Evolutionary conservation across 345 rosid genomes (phyloP), one percentile per base, ranked within the genome.

Genomic region (Cardamine chenopodiifolia): DNA sequence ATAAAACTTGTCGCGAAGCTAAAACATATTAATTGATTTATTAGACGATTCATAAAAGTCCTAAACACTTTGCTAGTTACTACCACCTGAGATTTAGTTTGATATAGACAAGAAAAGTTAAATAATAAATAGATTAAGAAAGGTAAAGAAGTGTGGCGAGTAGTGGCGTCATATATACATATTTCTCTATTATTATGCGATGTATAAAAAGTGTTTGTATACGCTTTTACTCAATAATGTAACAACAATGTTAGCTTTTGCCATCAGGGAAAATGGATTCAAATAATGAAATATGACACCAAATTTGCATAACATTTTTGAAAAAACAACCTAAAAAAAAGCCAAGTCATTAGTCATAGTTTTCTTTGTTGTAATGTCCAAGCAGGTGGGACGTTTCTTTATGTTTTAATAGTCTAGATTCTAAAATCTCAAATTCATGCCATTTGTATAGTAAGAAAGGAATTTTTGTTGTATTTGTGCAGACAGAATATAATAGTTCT

Each of bases 381-480:
- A 20, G 67, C n/a, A 22, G 49, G 45, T 75, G 39, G 49, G 42
- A 59, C 48, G 37, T 70, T 62, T 62, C 57, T 76, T 62, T 47
- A 31, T 61, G 74, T 68, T 61, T 59, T 28, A 13, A 31, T 52
- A 49, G 5, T 67, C 50, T 31, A 31, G 9, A 31, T 31, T 31
- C 34, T 62, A 20, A 52, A 62, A 76, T 44, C 50, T 32, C 50
- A 55, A 42, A 63, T 55, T n/a, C 19, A 59, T 70, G 80, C 35
- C 59, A 31, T 62, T 70, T 69, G 70, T 70, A 62, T 45, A 69
- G 53, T 63, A 64, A 55, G 12, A 70, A 76, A 9, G 62, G 60
- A 17, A 62, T 77, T 69, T 42, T 45, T 64, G 80, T 56, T 56
- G 66, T 54, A 62, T 55, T 62, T 28, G 45, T 76, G 70, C 31